Evolutionary conservation across 768 basidiomycete species (phyloP), one percentile per base, ranked within the genome.

Genomic region (Russula vinacea): DNA sequence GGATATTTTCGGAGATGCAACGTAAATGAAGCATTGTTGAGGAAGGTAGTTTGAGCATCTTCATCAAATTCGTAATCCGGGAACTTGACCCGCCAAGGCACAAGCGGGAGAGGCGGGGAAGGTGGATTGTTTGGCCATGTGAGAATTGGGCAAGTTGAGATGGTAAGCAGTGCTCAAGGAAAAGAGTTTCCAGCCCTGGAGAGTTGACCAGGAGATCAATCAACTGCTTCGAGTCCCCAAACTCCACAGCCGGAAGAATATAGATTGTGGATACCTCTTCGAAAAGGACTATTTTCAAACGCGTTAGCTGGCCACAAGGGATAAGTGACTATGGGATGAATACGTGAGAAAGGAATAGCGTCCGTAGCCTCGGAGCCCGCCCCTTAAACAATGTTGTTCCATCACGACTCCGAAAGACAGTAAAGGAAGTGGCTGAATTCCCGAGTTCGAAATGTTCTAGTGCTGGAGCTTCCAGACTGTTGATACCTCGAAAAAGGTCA

Each of bases 381-480:
- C 51, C 52, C n/a, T 50, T 32, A 45, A 59, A 64, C 16, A 54
- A 42, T 0, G 24, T 29, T 3, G 24, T 16, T 14, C 29, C 52
- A 13, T 22, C 45, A n/a, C 22, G 22, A 2, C 37, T 2, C 5
- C 7, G 4, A 40, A 32, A 47, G 6, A 14, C 9, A 8, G 40
- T 8, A 7, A 45, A 53, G 19, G 2, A 11, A 14, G 10, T 7
- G 4, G 6, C 33, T 5, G 44, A 17, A 10, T 59, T 0, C 2
- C 16, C 35, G 35, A 64, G 58, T 59, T 64, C 58, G 22, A 64
- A 60, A 47, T 55, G 52, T 22, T 60, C 58, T 45, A 64, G 14
- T 1, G 5, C 32, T 3, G 63, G 63, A 22, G 63, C 63, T 24
- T 40, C 58, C 14, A 16, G n/a, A 17, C 6, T 8, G 26, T 44